These are phyloP conservation scores for Plasmodium relictum DNA, from an alignment of 169 alveolate species.

Conservation along the genomic window DNA sequence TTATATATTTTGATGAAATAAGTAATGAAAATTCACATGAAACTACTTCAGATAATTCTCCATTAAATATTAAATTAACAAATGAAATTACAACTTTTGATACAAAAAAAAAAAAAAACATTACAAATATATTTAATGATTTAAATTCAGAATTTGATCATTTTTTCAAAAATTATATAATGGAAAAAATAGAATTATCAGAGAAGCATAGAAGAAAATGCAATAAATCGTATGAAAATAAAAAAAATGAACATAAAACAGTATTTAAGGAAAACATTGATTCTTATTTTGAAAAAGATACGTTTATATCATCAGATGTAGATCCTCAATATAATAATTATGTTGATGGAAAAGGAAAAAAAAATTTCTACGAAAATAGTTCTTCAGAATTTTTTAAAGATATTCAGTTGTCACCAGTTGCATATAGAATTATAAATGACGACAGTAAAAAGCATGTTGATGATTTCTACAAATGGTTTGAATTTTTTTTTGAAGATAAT, in stretches of 20 bases:
- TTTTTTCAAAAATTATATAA: slow-evolving; percentile 36
- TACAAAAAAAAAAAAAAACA: slow-evolving; percentile 17
- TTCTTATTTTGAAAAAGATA: not conserved
- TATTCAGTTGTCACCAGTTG: slow-evolving; percentile 57
- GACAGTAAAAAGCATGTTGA: slow-evolving; percentile 17
- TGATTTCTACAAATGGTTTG: slow-evolving; percentile 73
- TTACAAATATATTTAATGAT: slow-evolving; percentile 38
- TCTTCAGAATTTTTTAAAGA: slow-evolving; percentile 9
- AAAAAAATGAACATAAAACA: not conserved
- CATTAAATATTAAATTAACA: slow-evolving; percentile 11
- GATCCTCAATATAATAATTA: not conserved
- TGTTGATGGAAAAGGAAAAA: not conserved
- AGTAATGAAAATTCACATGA: not conserved
- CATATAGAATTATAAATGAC: slow-evolving; percentile 62
- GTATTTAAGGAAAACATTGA: not conserved
- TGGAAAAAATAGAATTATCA: slow-evolving; percentile 29
- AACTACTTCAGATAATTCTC: slow-evolving; percentile 19
- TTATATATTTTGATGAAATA: not conserved
- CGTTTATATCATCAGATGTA: no score
- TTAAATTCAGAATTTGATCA: slow-evolving; percentile 17
- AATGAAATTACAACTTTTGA: slow-evolving; percentile 42
- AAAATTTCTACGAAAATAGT: not conserved
- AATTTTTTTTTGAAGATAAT: slow-evolving; percentile 35
- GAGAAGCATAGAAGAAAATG: not conserved
- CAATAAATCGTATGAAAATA: not conserved